Percentiles rank a stretch among this genome's conserved stretches.
These are phyloP conservation scores for Achaetomiella virescens DNA, from an alignment of 495 filamentous ascomycete genomes.

Conservation along the genomic window DNA sequence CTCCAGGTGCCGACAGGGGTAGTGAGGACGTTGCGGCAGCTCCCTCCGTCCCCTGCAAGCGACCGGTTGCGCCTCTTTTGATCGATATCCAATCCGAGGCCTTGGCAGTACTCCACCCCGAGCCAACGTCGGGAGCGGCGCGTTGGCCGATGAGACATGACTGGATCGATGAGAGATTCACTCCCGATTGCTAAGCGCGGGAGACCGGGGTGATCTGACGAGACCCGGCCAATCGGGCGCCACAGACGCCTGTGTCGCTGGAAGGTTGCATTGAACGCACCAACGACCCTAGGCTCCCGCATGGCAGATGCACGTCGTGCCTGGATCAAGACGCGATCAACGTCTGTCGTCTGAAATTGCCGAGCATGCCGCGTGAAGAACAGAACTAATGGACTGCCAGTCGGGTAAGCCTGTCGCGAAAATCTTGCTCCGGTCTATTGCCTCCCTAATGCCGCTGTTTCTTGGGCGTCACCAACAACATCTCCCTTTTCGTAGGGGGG, in stretches of 20 bases:
- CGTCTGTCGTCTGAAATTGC: background rate
- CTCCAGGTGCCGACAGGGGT: no score
- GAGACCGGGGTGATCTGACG: background rate
- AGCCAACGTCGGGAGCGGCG: background rate
- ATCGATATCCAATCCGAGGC: background rate
- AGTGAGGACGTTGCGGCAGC: background rate
- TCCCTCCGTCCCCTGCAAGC: background rate
- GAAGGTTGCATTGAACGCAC: background rate
- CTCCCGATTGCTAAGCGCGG: slow-evolving; percentile 4
- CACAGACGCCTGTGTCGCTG: background rate
- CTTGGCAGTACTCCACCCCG: background rate
- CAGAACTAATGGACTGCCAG: background rate
- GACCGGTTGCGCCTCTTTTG: background rate
- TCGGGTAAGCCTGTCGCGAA: background rate
- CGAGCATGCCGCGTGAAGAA: background rate
- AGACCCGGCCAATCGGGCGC: background rate
- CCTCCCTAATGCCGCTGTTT: slow-evolving; percentile 3
- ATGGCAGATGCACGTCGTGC: background rate
- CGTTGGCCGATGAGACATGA: background rate
- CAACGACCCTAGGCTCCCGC: slow-evolving; percentile 2
- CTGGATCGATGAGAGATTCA: slow-evolving; percentile 1
- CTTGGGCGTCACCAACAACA: slow-evolving; percentile 2
- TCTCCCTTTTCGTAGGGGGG: background rate
- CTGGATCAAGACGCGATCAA: background rate
- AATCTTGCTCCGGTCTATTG: background rate